Evolutionary conservation across 306 rosid genomes (phyloP), one percentile per base, ranked within the genome.

Genomic region (Alnus glutinosa): DNA sequence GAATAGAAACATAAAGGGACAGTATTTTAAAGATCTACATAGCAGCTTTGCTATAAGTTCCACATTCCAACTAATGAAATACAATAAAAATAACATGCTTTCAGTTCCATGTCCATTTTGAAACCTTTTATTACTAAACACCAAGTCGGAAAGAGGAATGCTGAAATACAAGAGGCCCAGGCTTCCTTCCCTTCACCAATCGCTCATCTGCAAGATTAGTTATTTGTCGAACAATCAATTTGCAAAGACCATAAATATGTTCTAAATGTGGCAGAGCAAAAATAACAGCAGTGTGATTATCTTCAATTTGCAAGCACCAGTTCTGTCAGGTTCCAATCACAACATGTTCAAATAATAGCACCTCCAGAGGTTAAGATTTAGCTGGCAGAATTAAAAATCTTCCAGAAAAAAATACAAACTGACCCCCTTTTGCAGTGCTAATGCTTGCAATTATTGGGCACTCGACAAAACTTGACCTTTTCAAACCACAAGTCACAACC

Each of bases 171-270:
- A 58, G 72, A 72, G 32, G 73, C 36, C 83, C 52, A 3, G 34
- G 13, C 47, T 37, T 52, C 42, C 28, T 74, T 77, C 82, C 47
- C 76, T 87, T 16, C 81, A 73, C 77, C 75, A 75, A 67, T 81
- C 70, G 14, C 77, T 80, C 63, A 80, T 84, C 91, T 89, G 85
- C 86, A 82, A 78, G 61, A 75, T 47, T 44, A 75, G 70, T 46
- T 74, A 69, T 12, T 28, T n/a, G 75, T 85, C 48, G 72, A 42
- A 73, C 28, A 46, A 52, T 77, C 59, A 85, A 79, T 23, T 73
- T 32, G 51, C 75, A 79, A 48, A 44, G 18, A 62, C 50, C 42
- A 49, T 47, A 58, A 52, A 75, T 37, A 57, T 39, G 46, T 32
- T 28, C 1, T 37, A 0, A 70, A 74, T 42, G 64, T 14, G 71